Conservation (phyloP, 164 flowering plant species). For the Kingdonia uniflora region DNA sequence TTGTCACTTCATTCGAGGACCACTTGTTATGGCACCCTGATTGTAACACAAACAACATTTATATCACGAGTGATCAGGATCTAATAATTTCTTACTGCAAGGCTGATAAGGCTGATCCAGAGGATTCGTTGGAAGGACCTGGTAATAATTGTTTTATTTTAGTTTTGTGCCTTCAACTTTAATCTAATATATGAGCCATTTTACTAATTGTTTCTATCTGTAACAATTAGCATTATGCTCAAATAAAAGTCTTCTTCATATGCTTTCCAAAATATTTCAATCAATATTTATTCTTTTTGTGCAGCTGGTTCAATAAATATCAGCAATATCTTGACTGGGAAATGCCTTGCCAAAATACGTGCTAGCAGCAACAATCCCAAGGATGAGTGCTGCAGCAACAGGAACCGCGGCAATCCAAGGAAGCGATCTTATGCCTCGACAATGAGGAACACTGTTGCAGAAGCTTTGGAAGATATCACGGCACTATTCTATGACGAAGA, state of each 20-base stretch:
- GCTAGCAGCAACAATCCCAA: conserved; percentile 34
- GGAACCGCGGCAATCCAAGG: conserved; percentile 18
- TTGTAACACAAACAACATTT: conserved; percentile 96
- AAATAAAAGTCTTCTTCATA: too few species aligned
- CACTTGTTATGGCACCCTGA: conserved; percentile 96
- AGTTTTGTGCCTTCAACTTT: not conserved
- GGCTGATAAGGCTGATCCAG: conserved; percentile 89
- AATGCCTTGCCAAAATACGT: conserved; percentile 79
- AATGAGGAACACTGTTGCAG: conserved; percentile 55
- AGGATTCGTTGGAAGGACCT: conserved; percentile 72
- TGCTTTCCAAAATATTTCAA: conserved; percentile 1
- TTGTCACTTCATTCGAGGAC: conserved; percentile 96
- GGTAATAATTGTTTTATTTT: conserved; percentile 27
- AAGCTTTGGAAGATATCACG: conserved; percentile 90
- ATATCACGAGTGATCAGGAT: conserved; percentile 98
- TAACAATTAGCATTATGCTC: not conserved
- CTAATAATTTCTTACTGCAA: conserved; percentile 98
- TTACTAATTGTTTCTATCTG: not conserved
- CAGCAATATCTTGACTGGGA: conserved; percentile 90
- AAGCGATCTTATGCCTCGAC: conserved; percentile 25
- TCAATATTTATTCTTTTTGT: conserved; percentile 2
- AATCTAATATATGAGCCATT: not conserved
- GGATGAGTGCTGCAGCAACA: conserved; percentile 13
- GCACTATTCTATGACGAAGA: conserved; percentile 97
- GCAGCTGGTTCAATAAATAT: conserved; percentile 92